Evolutionary conservation across 306 rosid species (phyloP).

Genomic region (Prunus kanzakura): DNA sequence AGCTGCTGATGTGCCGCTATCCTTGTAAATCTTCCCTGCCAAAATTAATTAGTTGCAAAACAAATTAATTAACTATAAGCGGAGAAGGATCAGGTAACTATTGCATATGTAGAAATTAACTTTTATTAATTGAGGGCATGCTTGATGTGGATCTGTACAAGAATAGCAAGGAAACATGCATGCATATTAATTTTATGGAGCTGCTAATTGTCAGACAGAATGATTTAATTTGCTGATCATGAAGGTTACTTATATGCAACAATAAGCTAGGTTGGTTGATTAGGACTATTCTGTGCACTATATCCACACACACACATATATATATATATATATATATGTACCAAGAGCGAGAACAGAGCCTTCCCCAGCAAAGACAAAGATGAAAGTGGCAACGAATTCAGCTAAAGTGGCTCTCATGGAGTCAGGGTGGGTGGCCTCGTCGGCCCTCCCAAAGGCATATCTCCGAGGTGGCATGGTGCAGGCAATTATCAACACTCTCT

Average conservation of each 20-base stretch:
- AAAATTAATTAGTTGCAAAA: not conserved
- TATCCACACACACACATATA: no score
- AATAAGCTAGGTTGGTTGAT: not conserved
- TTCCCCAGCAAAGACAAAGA: slow-evolving; percentile 93
- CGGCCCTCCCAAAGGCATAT: slow-evolving; percentile 75
- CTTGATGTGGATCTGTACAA: not conserved
- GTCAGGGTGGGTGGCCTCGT: slow-evolving; percentile 92
- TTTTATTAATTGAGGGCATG: not conserved
- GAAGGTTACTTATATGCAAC: not conserved
- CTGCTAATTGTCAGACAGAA: not conserved
- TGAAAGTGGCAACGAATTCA: slow-evolving; percentile 75
- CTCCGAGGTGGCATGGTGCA: slow-evolving; percentile 58
- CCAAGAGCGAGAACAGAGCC: slow-evolving; percentile 93
- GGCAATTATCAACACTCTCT: not conserved
- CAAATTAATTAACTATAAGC: no score
- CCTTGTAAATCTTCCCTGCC: slow-evolving; percentile 71
- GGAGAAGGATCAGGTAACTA: no score
- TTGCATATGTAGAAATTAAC: no score
- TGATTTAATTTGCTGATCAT: not conserved
- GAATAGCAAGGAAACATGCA: not conserved
- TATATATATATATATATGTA: slow-evolving; percentile 6
- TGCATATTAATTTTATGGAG: not conserved
- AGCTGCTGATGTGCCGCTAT: slow-evolving; percentile 46
- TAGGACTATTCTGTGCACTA: no score
- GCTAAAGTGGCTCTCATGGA: slow-evolving; percentile 86